These are phyloP conservation scores for Podospora comata DNA, from an alignment of 495 filamentous ascomycete genomes.

Conservation along the genomic window DNA sequence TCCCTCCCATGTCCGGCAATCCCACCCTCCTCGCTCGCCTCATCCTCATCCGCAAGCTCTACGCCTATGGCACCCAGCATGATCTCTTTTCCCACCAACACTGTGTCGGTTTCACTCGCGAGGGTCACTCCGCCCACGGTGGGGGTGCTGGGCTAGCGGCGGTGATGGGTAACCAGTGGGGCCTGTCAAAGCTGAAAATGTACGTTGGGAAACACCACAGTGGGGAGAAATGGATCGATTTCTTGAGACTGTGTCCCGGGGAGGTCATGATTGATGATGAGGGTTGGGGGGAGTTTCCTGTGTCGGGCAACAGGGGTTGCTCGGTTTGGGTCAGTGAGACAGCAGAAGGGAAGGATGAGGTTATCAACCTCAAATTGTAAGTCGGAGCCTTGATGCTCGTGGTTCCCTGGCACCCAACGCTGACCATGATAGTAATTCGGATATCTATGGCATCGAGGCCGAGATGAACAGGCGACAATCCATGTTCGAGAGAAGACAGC, in stretches of 20 bases:
- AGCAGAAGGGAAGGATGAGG: constrained; percentile 30
- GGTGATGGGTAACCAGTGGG: constrained; percentile 55
- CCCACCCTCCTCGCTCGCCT: constrained; percentile 52
- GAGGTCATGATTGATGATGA: constrained; percentile 52
- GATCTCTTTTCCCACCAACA: constrained; percentile 65
- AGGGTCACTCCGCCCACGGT: constrained; percentile 33
- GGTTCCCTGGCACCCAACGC: background rate
- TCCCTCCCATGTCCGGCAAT: constrained; percentile 57
- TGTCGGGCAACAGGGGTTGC: constrained; percentile 47
- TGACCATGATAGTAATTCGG: background rate
- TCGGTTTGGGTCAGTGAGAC: constrained; percentile 60
- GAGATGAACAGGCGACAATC: background rate
- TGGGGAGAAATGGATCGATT: constrained; percentile 60
- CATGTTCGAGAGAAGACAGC: background rate
- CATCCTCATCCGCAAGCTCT: constrained; percentile 62
- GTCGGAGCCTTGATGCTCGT: background rate
- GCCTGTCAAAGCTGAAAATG: constrained; percentile 50
- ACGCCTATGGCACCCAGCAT: constrained; percentile 65
- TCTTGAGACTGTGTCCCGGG: constrained; percentile 50
- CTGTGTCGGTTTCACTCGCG: constrained; percentile 67
- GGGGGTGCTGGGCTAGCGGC: constrained; percentile 53
- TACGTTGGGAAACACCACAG: constrained; percentile 57
- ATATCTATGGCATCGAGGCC: background rate
- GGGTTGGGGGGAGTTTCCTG: constrained; percentile 56
- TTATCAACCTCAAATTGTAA: background rate